A percentile compares a stretch with the other conserved stretches of the same genome.
Conservation (phyloP, 1,284 basidiomycete species). For the Xerocomus nothofagi region DNA sequence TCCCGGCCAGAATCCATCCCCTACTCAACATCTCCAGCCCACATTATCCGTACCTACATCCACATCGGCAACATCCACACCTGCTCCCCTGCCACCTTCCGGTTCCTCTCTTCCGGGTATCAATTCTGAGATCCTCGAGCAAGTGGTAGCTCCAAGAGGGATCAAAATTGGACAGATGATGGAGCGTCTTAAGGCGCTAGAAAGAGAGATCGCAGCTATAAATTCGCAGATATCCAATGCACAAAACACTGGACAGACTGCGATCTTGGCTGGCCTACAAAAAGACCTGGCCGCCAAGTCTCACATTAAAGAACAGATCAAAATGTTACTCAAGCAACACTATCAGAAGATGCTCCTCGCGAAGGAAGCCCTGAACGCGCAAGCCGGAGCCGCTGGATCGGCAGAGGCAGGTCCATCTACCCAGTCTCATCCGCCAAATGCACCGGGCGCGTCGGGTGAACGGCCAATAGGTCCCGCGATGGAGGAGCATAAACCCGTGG, state of each 20-base stretch:
- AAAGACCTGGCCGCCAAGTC: constrained; percentile 5
- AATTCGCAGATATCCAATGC: constrained; percentile 18
- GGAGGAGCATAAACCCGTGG: constrained; percentile 26
- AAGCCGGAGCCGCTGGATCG: constrained; percentile 4
- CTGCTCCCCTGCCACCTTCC: constrained; percentile 10
- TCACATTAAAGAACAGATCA: constrained; percentile 16
- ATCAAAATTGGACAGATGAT: constrained; percentile 26
- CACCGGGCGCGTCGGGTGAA: constrained; percentile 6
- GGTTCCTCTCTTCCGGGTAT: constrained; percentile 4
- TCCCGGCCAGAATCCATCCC: constrained; percentile 15
- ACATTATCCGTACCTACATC: constrained; percentile 7
- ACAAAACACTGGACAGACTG: constrained; percentile 20
- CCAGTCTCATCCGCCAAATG: constrained; percentile 12
- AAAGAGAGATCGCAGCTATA: constrained; percentile 9
- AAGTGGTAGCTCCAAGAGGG: constrained; percentile 9
- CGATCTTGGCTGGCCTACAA: constrained; percentile 13
- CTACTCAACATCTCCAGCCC: constrained; percentile 10
- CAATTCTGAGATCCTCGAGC: constrained; percentile 18
- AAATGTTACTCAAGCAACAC: constrained; percentile 13
- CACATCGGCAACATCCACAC: constrained; percentile 9
- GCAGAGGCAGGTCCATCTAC: constrained; percentile 12
- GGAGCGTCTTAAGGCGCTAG: constrained; percentile 23
- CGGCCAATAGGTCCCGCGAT: neutral
- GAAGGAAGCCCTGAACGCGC: constrained; percentile 13
- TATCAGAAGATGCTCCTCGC: constrained; percentile 15